Base-by-base conservation (phyloP, 352 stramenopile species). In the Phytophthora pini region DNA sequence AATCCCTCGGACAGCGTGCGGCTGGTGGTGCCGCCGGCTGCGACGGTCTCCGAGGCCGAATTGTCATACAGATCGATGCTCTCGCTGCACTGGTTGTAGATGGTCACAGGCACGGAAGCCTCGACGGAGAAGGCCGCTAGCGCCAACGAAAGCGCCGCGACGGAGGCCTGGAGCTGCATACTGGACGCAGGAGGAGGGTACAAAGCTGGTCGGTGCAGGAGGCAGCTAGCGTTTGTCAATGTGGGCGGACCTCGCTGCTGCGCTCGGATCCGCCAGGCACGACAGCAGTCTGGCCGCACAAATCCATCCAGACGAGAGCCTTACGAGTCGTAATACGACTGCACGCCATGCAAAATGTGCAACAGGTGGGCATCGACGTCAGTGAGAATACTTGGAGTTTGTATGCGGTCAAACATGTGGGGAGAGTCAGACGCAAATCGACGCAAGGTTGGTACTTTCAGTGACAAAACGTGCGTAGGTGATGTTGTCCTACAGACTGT, bases 41-140 rank as follows among this genome's bases (percentile, higher is more conserved):
- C 71, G 43, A 90, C 58, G 27, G 50, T 73, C 56, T 84, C 68
- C 7, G 70, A 76, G 38, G 59, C 67, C 27, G 34, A 68, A 62
- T 90, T 89, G 74, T 89, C 78, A 56, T 87, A 89, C 31, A 90
- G 50, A 11, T 74, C 66, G 65, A 90, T 79, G 45, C 51, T 61
- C 41, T 79, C 61, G 8, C 57, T 65, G 61, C 80, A 89, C 54
- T 83, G 56, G 68, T 90, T 90, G 29, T 68, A 61, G 52, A 90
- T 76, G 39, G 68, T 87, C 39, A 88, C 54, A 8, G 68, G 70
- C 20, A 77, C 72, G 11, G 74, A 61, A 15, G 68, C 68, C 5
- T 61, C 50, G 29, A 70, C 59, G 15, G 58, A 50, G 54, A 69
- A 61, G 5, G 62, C 49, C 3, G 75, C 68, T 22, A 72, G 34